These are phyloP conservation scores for Astragalus membranaceus DNA, from an alignment of 306 rosid genomes.

Conservation along the genomic window DNA sequence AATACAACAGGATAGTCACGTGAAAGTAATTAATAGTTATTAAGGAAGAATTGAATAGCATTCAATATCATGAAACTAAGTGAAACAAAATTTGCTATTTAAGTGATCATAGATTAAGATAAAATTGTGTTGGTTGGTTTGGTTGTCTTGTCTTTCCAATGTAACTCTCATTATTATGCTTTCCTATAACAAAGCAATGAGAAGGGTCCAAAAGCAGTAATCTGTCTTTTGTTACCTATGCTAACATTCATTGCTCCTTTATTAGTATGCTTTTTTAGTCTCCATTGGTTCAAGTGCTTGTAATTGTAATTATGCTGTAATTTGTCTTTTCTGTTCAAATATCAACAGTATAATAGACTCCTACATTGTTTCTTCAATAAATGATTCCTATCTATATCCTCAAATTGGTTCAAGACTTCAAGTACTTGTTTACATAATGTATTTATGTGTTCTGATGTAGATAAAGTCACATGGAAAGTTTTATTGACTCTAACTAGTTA, in stretches of 20 bases:
- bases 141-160: neutral
- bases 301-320: too few species aligned
- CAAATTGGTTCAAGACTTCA: neutral
- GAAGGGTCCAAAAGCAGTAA: neutral
- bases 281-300: too few species aligned
- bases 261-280: neutral
- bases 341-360: neutral
- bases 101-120: neutral
- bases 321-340: too few species aligned
- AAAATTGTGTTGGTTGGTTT: neutral
- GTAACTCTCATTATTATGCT: neutral
- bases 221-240: neutral
- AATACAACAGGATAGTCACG: neutral
- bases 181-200: neutral
- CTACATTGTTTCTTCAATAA: neutral
- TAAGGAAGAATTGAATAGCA: conserved; percentile 6
- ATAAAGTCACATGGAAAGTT: too few species aligned
- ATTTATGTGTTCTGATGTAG: neutral
- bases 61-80: conserved; percentile 6
- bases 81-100: conserved; percentile 12
- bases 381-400: neutral
- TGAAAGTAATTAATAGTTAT: neutral
- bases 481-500: too few species aligned
- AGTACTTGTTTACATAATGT: neutral
- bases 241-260: conserved; percentile 9